phyloP scores from a whole-genome alignment of 345 rosid genomes.

The Pistacia atlantica region DNA sequence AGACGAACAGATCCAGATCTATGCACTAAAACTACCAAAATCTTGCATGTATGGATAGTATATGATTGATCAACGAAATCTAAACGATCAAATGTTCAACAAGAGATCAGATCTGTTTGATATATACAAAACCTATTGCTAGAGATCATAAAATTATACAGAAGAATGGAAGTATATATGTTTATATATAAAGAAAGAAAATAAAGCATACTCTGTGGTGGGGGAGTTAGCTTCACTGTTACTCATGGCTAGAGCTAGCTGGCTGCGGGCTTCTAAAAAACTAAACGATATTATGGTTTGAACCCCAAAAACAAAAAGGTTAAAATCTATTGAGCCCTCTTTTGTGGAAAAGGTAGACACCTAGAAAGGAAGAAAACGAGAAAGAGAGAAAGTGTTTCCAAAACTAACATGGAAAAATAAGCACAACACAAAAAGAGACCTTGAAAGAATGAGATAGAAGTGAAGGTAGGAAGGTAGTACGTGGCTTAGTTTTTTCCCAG shows the following conservation, averaged over 20 bases:
- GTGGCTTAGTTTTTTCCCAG: no score
- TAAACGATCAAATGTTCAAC: not conserved
- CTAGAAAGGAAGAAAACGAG: not conserved
- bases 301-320: no score
- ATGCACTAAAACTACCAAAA: not conserved
- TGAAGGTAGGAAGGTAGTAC: no score
- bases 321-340: not conserved
- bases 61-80: not conserved
- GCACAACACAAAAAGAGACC: no score
- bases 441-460: no score
- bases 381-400: not conserved
- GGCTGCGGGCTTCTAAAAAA: not conserved
- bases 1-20: not conserved
- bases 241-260: not conserved
- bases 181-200: no score
- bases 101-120: not conserved
- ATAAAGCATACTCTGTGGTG: not conserved
- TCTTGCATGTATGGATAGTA: not conserved
- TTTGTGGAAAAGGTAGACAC: not conserved
- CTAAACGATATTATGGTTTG: no score
- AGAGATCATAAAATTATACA: no score
- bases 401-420: no score
- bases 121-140: not conserved
- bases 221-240: not conserved
- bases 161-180: not conserved